phyloP scores from a whole-genome alignment of 2,329 filamentous ascomycete genomes.

The Pseudocercospora macadamiae region DNA sequence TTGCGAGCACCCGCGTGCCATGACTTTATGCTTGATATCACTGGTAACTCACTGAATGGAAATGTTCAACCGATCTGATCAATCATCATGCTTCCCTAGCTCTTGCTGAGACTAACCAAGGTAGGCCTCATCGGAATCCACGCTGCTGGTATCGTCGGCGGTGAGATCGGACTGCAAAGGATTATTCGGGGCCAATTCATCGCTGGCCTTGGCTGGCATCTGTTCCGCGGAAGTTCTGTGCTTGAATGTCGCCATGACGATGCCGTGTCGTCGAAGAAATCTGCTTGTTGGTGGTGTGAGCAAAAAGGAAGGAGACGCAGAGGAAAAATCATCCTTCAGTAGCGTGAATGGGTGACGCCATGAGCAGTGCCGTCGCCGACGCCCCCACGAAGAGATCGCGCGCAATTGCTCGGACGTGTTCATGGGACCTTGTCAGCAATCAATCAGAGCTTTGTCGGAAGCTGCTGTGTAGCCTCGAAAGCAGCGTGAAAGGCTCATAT shows the following conservation, averaged over 20 bases:
- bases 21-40: conserved; percentile 38
- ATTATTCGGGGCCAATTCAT: conserved; percentile 34
- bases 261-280: background rate
- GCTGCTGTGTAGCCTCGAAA: background rate
- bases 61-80: background rate
- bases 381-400: background rate
- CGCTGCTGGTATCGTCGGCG: conserved; percentile 33
- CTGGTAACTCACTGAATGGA: conserved; percentile 36
- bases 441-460: background rate
- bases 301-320: background rate
- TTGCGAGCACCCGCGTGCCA: conserved; percentile 42
- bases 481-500: too few relatives aligned
- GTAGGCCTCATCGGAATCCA: conserved; percentile 42
- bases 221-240: conserved; percentile 16
- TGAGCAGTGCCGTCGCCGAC: background rate
- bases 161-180: conserved; percentile 39
- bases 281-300: background rate
- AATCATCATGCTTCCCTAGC: conserved; percentile 24
- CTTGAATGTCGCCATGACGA: conserved; percentile 14
- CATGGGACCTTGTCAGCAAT: background rate
- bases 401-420: background rate
- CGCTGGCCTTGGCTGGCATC: conserved; percentile 15
- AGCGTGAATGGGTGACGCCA: conserved; percentile 3
- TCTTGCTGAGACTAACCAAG: conserved; percentile 38
- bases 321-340: background rate